Evolutionary conservation across 345 rosid species (phyloP), one percentile per base, ranked within the genome.

Genomic region (Carallia pectinifolia): DNA sequence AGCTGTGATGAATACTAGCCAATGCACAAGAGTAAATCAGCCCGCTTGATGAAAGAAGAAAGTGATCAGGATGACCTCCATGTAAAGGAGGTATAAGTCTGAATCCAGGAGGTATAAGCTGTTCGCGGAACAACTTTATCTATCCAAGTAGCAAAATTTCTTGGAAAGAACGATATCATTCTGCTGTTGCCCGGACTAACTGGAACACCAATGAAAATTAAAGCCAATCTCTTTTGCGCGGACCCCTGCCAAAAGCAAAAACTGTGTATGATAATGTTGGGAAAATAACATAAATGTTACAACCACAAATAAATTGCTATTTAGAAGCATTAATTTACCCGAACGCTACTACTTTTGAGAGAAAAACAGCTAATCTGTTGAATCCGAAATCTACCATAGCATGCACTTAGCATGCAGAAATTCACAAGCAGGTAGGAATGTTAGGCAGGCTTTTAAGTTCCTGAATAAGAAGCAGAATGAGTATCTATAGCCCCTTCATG

Each of bases 151-250:
- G 84, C 90, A 64, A 88, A 88, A n/a, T 93, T 83, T 71, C 93
- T 88, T 0, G 93, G 97, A 77, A 90, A 93, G 50, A 84, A 61
- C 82, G 88, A 93, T 74, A 93, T 86, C 71, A 90, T 66, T 83
- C 97, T 89, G 70, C 97, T 93, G 60, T 77, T 76, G 71, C 98
- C 92, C 0, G 97, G 96, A 40, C 93, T 80, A 34, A 93, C 97
- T 1, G 97, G 97, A 69, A 89, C 72, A 71, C 98, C 89, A 23
- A 89, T 73, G 74, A 93, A 93, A 76, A 89, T 76, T 77, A 89
- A 73, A 62, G 85, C 81, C 73, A 77, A 18, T 72, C 75, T 83
- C 30, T 73, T 76, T 47, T 80, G 73, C 4, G 71, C 54, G n/a
- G 73, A 10, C n/a, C 67, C 75, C 91, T 82, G 79, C 69, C 66